Evolutionary conservation across 2,329 filamentous ascomycete species (phyloP), one percentile per base, ranked within the genome.

Genomic region (Fusarium sp.): DNA sequence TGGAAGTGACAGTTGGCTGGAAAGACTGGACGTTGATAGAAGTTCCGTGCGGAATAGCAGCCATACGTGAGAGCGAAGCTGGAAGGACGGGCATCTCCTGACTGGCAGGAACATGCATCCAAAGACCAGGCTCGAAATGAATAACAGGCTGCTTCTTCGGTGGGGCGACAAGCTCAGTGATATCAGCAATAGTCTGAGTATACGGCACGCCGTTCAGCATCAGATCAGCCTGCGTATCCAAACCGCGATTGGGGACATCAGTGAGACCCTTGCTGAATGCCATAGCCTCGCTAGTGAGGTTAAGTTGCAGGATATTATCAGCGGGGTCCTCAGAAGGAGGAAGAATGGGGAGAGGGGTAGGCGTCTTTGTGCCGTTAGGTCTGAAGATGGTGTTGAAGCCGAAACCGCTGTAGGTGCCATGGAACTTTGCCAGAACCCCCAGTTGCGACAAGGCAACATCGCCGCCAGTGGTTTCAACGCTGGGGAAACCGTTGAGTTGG

Each of bases 21-120:
- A 79, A 70, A 20, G 75, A 67, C 65, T 82, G 81, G 3, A 79
- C 78, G 40, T 83, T 83, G 74, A 84, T 82, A 9, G 80, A 82
- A 0, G 81, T 82, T 24, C 81, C 82, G 55, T 84, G 81, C 1
- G 82, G 82, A 27, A 82, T 83, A 4, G 80, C 80, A 6, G 74
- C 82, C 80, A 84, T 81, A 25, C 82, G 80, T 1, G 68, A 65
- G 4, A 79, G 69, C 0, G 78, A 77, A 3, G 76, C 73, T 0
- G 53, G 30, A 15, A 77, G 66, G 8, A 66, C 65, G 5, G 70
- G 70, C 70, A 65, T 65, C 20, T 55, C 48, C 3, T 69, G 71
- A 3, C 75, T 76, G 2, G 66, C 71, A 3, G 82, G 82, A 0
- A 83, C 77, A 22, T 77, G 73, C 74, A 83, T 77, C 76, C 78